These are phyloP conservation scores for Daldinia grandis DNA, from an alignment of 495 filamentous ascomycete species.

Conservation along the genomic window DNA sequence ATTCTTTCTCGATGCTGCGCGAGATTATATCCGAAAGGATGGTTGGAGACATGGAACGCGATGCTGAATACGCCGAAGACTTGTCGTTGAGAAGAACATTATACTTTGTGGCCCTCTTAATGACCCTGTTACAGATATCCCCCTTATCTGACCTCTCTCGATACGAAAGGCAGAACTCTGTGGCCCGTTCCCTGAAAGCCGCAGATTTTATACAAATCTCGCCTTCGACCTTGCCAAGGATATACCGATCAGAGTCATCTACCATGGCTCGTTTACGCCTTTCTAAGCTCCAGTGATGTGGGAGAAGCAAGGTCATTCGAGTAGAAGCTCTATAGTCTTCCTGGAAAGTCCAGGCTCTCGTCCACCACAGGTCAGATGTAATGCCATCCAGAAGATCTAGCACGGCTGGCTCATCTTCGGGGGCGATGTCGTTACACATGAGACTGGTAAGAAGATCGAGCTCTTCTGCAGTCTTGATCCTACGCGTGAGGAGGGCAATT, in stretches of 20 bases:
- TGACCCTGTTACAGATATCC: constrained; percentile 37
- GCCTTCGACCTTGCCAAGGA: constrained; percentile 42
- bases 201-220: constrained; percentile 47
- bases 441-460: constrained; percentile 40
- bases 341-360: constrained; percentile 48
- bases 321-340: constrained; percentile 45
- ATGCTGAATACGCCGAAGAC: constrained; percentile 14
- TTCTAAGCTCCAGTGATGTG: constrained; percentile 40
- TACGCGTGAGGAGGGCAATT: constrained; percentile 45
- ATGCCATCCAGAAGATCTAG: constrained; percentile 40
- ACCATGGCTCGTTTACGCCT: constrained; percentile 24
- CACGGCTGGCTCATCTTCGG: constrained; percentile 35
- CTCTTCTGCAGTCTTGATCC: constrained; percentile 36
- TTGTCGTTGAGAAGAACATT: constrained; percentile 42
- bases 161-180: constrained; percentile 43
- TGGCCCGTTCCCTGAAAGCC: constrained; percentile 39
- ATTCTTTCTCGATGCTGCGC: constrained; percentile 38
- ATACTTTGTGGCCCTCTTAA: constrained; percentile 42
- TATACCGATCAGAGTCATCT: constrained; percentile 11
- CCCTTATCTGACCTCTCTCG: constrained; percentile 25
- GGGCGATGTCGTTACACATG: constrained; percentile 28
- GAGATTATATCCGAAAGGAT: constrained; percentile 40
- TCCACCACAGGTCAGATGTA: constrained; percentile 46
- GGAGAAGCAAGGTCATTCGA: constrained; percentile 44
- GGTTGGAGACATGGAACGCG: constrained; percentile 45